These are phyloP conservation scores for Aspergillus campestris DNA, from an alignment of 495 filamentous ascomycete species.

Conservation along the genomic window DNA sequence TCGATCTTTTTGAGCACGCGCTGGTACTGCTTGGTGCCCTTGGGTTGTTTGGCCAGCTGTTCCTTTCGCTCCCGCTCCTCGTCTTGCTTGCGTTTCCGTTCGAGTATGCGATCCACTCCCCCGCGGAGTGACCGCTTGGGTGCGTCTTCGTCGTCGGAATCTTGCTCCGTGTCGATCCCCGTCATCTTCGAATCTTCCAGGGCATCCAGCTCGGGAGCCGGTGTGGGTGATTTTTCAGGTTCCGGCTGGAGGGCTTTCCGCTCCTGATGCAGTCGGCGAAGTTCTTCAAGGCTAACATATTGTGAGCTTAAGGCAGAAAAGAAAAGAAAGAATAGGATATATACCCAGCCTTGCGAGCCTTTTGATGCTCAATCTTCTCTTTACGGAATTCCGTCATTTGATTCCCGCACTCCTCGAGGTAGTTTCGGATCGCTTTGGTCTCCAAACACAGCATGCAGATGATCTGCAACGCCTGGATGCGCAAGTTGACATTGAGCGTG, in stretches of 20 bases:
- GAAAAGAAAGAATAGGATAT: slow-evolving; percentile 1
- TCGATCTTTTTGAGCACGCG: slow-evolving; percentile 82
- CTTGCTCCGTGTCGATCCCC: slow-evolving; percentile 50
- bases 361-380: slow-evolving; percentile 88
- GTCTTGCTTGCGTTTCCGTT: slow-evolving; percentile 79
- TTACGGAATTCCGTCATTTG: slow-evolving; percentile 91
- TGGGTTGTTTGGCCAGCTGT: slow-evolving; percentile 72
- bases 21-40: slow-evolving; percentile 80
- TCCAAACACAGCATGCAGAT: slow-evolving; percentile 80
- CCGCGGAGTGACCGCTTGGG: slow-evolving; percentile 67
- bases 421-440: slow-evolving; percentile 74
- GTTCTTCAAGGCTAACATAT: slow-evolving; percentile 62
- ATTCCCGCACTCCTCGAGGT: slow-evolving; percentile 83
- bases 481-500: slow-evolving; percentile 70
- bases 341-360: slow-evolving; percentile 75
- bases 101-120: slow-evolving; percentile 64
- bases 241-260: slow-evolving; percentile 78
- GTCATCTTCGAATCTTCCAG: slow-evolving; percentile 58
- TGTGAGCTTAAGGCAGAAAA: slow-evolving; percentile 16
- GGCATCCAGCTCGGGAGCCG: slow-evolving; percentile 49
- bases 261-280: slow-evolving; percentile 76
- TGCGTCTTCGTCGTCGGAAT: slow-evolving; percentile 56
- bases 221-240: slow-evolving; percentile 48
- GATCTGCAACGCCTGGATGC: slow-evolving; percentile 73
- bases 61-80: slow-evolving; percentile 70